Conservation (phyloP, 2,329 filamentous ascomycete genomes). For the Paraphaeosphaeria sporulosa region DNA sequence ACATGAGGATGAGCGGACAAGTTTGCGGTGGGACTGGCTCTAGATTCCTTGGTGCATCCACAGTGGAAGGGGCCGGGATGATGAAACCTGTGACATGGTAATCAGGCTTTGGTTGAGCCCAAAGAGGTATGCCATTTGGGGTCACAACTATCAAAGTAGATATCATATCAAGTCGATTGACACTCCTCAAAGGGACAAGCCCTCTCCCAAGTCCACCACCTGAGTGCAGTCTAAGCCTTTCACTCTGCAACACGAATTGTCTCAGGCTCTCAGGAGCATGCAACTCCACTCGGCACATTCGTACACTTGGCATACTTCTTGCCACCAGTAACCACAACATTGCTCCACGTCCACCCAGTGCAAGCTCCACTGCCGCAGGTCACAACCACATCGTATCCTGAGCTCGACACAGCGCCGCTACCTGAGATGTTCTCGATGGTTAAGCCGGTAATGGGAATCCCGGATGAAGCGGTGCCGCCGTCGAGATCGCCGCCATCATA, state of each 20-base stretch:
- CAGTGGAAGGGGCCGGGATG: neutral
- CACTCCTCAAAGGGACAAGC: neutral
- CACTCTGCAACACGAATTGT: neutral
- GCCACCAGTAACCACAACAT: conserved; percentile 1
- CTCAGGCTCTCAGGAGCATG: neutral
- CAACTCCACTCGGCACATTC: neutral
- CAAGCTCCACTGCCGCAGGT: conserved; percentile 61
- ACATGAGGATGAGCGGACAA: no score
- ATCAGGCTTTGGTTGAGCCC: neutral
- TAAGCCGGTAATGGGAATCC: conserved; percentile 54
- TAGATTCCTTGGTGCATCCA: neutral
- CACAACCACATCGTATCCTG: conserved; percentile 56
- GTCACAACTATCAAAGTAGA: neutral
- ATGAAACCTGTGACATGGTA: neutral
- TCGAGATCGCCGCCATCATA: conserved; percentile 55
- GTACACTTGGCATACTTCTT: conserved; percentile 3
- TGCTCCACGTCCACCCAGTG: conserved; percentile 36
- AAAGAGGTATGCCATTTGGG: neutral
- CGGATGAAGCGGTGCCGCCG: conserved; percentile 52
- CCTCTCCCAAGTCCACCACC: neutral
- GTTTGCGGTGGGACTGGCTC: neutral
- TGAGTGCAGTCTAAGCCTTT: neutral
- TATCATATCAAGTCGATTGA: neutral
- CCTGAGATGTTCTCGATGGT: conserved; percentile 47
- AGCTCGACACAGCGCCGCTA: conserved; percentile 39